Conservation (phyloP, 2,329 filamentous ascomycete genomes). For the Elsinoe arachidis region DNA sequence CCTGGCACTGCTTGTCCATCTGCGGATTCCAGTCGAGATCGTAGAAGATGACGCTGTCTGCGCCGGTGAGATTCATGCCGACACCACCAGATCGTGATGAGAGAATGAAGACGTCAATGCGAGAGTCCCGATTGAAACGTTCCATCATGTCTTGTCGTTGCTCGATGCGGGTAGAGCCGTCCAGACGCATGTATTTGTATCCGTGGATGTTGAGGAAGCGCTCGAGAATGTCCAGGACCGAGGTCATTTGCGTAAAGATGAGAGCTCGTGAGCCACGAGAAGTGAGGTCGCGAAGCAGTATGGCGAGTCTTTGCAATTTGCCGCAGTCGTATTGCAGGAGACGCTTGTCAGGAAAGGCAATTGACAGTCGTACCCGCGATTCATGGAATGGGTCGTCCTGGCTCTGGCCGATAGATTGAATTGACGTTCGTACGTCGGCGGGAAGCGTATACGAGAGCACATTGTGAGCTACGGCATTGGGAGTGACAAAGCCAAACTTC, state of each 20-base stretch:
- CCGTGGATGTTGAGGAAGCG: slow-evolving; percentile 97
- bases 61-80: slow-evolving; percentile 92
- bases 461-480: slow-evolving; percentile 74
- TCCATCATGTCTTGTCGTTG: slow-evolving; percentile 92
- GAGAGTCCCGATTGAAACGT: slow-evolving; percentile 81
- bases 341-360: slow-evolving; percentile 92
- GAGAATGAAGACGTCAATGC: slow-evolving; percentile 90
- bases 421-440: slow-evolving; percentile 39
- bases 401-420: slow-evolving; percentile 45
- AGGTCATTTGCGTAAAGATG: slow-evolving; percentile 99
- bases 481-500: slow-evolving; percentile 88
- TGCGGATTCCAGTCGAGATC: slow-evolving; percentile 99
- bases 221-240: slow-evolving; percentile 93
- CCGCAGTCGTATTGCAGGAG: slow-evolving; percentile 97
- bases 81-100: slow-evolving; percentile 90
- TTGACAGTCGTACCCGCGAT: slow-evolving; percentile 81
- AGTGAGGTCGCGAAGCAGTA: slow-evolving; percentile 76
- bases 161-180: slow-evolving; percentile 94
- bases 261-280: slow-evolving; percentile 84
- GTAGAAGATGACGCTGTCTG: slow-evolving; percentile 97
- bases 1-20: slow-evolving; percentile 99
- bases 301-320: slow-evolving; percentile 84
- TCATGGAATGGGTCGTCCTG: slow-evolving; percentile 78
- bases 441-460: slow-evolving; percentile 51
- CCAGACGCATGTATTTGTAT: slow-evolving; percentile 89